Base-by-base conservation (phyloP, 768 basidiomycete genomes). In the Peribolospora baueri region DNA sequence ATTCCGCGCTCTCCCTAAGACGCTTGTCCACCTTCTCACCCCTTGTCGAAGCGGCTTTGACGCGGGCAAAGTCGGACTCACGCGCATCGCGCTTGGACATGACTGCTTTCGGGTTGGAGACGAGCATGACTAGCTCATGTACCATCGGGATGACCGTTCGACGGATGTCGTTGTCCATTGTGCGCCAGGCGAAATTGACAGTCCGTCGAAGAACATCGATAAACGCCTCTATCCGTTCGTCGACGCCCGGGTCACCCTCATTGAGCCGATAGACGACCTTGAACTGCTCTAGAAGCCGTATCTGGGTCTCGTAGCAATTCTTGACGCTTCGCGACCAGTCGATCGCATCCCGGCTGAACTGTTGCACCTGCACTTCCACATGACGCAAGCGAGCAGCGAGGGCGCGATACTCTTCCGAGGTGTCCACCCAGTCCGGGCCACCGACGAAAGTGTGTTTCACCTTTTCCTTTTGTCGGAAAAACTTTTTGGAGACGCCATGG, bases 101-200 rank as follows among this genome's bases (percentile, higher is more conserved):
- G 48, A 61, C 60, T 14, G 56, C 51, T 5, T 57, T 56, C 0
- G 63, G 63, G 36, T 57, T 60, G 13, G 57, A 56, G 52, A 64
- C 62, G 3, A 60, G 55, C 38, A 55, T 56, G 42, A 64, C 58
- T 25, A 64, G 57, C 13, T 61, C 56, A 49, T 61, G 56, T 7
- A 59, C 56, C 53, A 58, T 59, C 50, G 56, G 42, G 46, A 57
- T 54, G 46, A 61, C 57, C 3, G 54, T 51, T 9, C 51, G 50
- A 10, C 60, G 56, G 6, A 61, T 54, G 46, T 59, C 58, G 45
- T 60, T 40, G 51, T 64, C 56, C 60, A 58, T 46, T 3, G n/a
- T 5, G 42, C 13, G n/a, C 43, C 46, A 36, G 47, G 25, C 7
- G 40, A 9, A 43, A 40, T 59, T 49, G 52, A 47, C 37, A 4